A percentile compares a stretch with the other conserved stretches of the same genome.
phyloP scores from a whole-genome alignment of 768 basidiomycete species.

The Termitomyces heimii region DNA sequence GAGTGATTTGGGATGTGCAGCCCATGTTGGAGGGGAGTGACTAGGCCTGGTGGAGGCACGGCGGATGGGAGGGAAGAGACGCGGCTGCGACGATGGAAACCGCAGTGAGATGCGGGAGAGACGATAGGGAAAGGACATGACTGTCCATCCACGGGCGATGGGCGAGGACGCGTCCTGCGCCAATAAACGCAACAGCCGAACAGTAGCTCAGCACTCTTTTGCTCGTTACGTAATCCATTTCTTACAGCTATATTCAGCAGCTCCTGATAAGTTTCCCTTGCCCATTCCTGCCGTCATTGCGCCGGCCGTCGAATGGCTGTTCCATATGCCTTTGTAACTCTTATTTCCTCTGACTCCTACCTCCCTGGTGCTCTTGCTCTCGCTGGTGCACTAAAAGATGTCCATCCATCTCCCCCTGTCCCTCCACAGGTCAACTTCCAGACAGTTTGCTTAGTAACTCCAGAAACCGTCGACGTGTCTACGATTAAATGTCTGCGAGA shows the following conservation, averaged over 20 bases:
- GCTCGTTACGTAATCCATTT: conserved; percentile 11
- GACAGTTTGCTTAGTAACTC: conserved; percentile 89
- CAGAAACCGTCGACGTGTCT: conserved; percentile 83
- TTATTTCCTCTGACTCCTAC: conserved; percentile 89
- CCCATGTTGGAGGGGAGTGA: conserved; percentile 22
- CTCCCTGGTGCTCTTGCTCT: conserved; percentile 89
- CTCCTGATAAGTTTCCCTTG: conserved; percentile 2
- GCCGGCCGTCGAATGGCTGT: conserved; percentile 44
- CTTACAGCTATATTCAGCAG: conserved; percentile 6
- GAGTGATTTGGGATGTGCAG: conserved; percentile 24
- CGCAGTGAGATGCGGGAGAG: conserved; percentile 19
- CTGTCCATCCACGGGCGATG: conserved; percentile 1
- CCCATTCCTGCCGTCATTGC: conserved; percentile 17
- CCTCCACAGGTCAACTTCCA: conserved; percentile 64
- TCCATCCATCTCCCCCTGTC: conserved; percentile 57
- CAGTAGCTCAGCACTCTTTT: background rate
- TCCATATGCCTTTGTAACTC: conserved; percentile 82
- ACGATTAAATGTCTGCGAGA: conserved; percentile 74
- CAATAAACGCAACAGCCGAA: no score
- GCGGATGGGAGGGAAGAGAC: background rate
- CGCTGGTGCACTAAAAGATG: conserved; percentile 76
- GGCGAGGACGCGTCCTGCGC: background rate
- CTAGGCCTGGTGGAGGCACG: conserved; percentile 16
- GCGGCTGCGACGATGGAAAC: conserved; percentile 11
- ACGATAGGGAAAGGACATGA: conserved; percentile 9